A percentile compares a stretch with the other conserved stretches of the same genome.
These are phyloP conservation scores for Pterocarpus santalinus DNA, from an alignment of 306 rosid species.

Conservation along the genomic window DNA sequence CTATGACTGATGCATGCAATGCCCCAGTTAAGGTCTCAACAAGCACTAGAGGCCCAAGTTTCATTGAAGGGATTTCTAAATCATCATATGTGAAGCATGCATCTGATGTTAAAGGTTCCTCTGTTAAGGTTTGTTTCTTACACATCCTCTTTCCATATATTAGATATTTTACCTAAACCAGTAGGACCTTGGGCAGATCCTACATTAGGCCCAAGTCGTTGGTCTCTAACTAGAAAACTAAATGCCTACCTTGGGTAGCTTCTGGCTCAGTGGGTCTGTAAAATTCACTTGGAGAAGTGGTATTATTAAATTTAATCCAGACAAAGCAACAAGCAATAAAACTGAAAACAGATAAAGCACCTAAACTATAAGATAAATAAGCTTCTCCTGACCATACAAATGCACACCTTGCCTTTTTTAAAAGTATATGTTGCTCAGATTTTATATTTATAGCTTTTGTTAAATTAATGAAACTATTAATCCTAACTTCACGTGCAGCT, in stretches of 20 bases:
- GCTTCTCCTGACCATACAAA: too few relatives aligned
- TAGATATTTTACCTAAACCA: not conserved
- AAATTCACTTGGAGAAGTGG: too few relatives aligned
- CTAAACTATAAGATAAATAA: too few relatives aligned
- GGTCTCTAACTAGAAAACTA: too few relatives aligned
- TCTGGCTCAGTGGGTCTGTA: too few relatives aligned
- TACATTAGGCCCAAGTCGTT: too few relatives aligned
- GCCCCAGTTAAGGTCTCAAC: conserved; percentile 66
- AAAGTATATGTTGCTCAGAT: not conserved
- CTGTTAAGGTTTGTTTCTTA: conserved; percentile 79
- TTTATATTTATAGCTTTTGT: conserved; percentile 24
- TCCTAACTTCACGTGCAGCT: not conserved
- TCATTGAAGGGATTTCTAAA: conserved; percentile 94
- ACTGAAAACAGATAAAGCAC: too few relatives aligned
- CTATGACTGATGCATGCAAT: conserved; percentile 92
- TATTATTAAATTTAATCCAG: too few relatives aligned
- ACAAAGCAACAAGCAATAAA: too few relatives aligned
- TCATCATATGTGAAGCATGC: conserved; percentile 88
- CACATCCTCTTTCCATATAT: conserved; percentile 13
- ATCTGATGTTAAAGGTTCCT: conserved; percentile 87
- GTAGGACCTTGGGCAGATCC: too few relatives aligned
- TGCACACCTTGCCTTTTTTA: not conserved
- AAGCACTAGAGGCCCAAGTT: conserved; percentile 75
- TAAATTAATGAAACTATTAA: not conserved
- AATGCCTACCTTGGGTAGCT: too few relatives aligned